phyloP scores from a whole-genome alignment of 148 eudicot species.

The Selenicereus undatus region DNA sequence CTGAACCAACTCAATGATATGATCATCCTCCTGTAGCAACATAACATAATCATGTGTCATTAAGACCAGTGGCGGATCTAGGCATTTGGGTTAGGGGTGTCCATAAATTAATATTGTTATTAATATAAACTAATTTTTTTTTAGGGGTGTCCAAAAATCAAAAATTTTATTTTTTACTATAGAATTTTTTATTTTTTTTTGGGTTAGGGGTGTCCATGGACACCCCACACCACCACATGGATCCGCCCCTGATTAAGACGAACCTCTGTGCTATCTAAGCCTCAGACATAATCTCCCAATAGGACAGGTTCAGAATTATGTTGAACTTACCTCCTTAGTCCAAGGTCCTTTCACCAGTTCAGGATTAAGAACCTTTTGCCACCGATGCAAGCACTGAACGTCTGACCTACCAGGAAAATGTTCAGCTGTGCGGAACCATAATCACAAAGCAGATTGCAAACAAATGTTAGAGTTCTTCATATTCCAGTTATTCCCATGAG shows the following conservation, averaged over 20 bases:
- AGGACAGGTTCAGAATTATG: not conserved
- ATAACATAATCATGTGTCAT: not conserved
- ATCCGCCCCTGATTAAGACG: too few species aligned
- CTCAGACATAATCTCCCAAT: not conserved
- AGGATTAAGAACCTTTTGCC: conserved; percentile 93
- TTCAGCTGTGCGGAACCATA: conserved; percentile 44
- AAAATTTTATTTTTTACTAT: too few species aligned
- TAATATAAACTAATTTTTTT: too few species aligned
- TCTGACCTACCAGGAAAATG: conserved; percentile 65
- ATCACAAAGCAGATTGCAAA: not conserved
- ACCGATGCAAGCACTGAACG: conserved; percentile 88
- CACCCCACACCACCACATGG: too few species aligned
- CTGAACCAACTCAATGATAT: conserved; percentile 57
- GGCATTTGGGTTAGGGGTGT: too few species aligned
- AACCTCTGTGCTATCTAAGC: not conserved
- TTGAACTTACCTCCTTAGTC: conserved; percentile 63
- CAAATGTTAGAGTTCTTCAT: not conserved
- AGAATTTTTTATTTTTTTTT: too few species aligned
- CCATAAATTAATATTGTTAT: too few species aligned
- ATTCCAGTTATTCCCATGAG: not conserved
- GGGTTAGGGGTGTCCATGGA: too few species aligned
- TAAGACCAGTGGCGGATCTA: too few species aligned
- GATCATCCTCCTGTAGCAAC: conserved; percentile 67
- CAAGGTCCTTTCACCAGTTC: conserved; percentile 81
- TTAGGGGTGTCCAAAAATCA: too few species aligned